Base-by-base conservation (phyloP, 352 stramenopile genomes). In the Pythium grandisporangium region DNA sequence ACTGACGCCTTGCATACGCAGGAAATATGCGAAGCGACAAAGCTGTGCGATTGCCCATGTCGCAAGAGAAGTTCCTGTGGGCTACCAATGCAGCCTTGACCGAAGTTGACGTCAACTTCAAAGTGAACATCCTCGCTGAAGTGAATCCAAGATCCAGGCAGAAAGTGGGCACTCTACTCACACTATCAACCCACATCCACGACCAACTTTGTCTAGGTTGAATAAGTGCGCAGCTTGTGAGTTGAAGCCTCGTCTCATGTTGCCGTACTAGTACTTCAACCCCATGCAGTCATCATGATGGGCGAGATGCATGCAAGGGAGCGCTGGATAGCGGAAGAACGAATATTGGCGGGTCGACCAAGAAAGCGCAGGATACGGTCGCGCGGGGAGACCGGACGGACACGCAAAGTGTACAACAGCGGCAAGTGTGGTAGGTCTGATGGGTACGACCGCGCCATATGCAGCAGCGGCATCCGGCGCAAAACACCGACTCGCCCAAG, bases 11-110 rank as follows among this genome's bases (percentile, higher is more conserved):
- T 48, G 30, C 40, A n/a, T 27, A 6, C 24, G 16, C 40, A 51
- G 43, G 48, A 3, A 58, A 58, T 45, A 53, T 54, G 43, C 17
- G 36, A 38, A 30, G 37, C 2, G 53, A 62, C 38, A 56, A 55
- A 19, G 38, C 3, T 5, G 30, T 56, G 1, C 32, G 25, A 2
- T 17, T 53, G 1, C 1, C 42, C 12, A 39, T 61, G 1, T 27
- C 12, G 6, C 42, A 61, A 27, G 47, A 56, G 8, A 34, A 32
- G 14, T 40, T 45, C n/a, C 45, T 55, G 7, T 60, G 40, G 51
- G 10, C 23, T 36, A 42, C 35, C 1, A 51, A 57, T n/a, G 45
- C 19, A n/a, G 45, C 44, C 12, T 26, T 16, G 3, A 44, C 40
- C 4, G 17, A 41, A 25, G 33, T 34, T 38, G 24, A 25, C 29